Evolutionary conservation across 495 filamentous ascomycete species (phyloP), one percentile per base, ranked within the genome.

Genomic region (Durotheca rogersii): DNA sequence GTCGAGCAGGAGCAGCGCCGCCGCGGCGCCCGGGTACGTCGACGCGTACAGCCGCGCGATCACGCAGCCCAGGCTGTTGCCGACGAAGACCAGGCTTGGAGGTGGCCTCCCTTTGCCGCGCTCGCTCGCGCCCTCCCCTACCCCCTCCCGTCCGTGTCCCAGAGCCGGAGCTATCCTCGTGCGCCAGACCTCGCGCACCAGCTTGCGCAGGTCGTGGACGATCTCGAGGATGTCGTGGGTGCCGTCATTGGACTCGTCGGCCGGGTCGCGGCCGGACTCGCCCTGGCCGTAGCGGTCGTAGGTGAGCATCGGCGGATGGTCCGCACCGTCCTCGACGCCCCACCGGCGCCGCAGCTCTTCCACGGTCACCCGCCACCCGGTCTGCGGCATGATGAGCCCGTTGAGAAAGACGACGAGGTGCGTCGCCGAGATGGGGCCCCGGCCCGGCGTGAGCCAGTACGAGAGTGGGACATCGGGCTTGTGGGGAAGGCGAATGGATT

Each of bases 271-370:
- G 40, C 76, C 73, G 1, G 80, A 81, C 37, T 72, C 56, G 3
- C 81, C 82, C 60, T 86, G 81, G 20, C 83, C 81, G 56, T 73
- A 84, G 30, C 83, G 80, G 66, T 87, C 83, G 56, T 85, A 86
- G 35, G 73, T 73, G 2, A 87, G 72, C 19, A 84, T 68, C 6
- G 73, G 61, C 6, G 80, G 77, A 15, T 59, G 62, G 6, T 51
- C 42, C 11, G 54, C 25, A 6, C 58, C 41, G 15, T 48, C 55
- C 12, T 56, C 7, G 41, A 47, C n/a, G 15, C 32, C 14, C 51
- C 48, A 50, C 30, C 33, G 25, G 10, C 21, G 38, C 21, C 41
- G 33, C 2, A 83, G 58, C n/a, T 65, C 49, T 2, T 61, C 20
- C 35, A 85, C 74, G 7, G 73, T 54, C 0, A 69, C 66, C 4